A percentile compares a stretch with the other conserved stretches of the same genome.
Evolutionary conservation across 345 rosid genomes (phyloP).

Genomic region (Tarenaya hassleriana): DNA sequence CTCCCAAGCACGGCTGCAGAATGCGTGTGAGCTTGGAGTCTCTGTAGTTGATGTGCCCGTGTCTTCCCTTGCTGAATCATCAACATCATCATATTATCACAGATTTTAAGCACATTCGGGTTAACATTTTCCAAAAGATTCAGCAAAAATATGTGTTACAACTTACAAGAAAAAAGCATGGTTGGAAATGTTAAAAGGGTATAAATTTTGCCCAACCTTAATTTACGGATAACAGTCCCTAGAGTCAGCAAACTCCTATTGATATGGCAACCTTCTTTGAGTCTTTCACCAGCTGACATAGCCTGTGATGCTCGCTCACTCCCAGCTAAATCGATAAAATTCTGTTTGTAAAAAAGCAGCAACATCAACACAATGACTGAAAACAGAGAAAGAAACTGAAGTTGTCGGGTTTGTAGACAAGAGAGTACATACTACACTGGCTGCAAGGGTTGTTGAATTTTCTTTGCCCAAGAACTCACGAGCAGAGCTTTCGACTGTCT

Average conservation of each 20-base stretch:
- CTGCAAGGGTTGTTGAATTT: conserved; percentile 79
- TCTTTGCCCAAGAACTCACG: conserved; percentile 90
- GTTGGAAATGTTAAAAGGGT: too few relatives aligned
- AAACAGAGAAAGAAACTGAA: conserved; percentile 6
- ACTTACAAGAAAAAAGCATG: too few relatives aligned
- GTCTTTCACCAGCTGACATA: conserved; percentile 71
- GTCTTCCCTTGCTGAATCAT: too few relatives aligned
- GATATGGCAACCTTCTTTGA: conserved; percentile 96
- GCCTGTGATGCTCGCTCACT: conserved; percentile 98
- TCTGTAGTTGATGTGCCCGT: too few relatives aligned
- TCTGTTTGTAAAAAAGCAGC: conserved; percentile 57
- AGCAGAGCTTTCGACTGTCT: conserved; percentile 95
- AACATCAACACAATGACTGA: conserved; percentile 13
- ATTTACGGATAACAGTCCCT: conserved; percentile 91
- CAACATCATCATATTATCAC: too few relatives aligned
- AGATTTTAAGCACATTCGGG: too few relatives aligned
- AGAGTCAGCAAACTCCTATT: conserved; percentile 85
- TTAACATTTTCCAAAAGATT: too few relatives aligned
- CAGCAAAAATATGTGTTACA: conserved; percentile 7
- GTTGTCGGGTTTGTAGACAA: background rate
- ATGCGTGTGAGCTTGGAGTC: too few relatives aligned
- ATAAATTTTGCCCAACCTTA: too few relatives aligned
- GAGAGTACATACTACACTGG: conserved; percentile 73
- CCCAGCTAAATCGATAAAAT: conserved; percentile 91
- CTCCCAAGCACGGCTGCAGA: conserved; percentile 75